Percentiles rank a stretch among this genome's conserved stretches.
Conservation (phyloP, 164 flowering plant genomes). For the Saururus chinensis region DNA sequence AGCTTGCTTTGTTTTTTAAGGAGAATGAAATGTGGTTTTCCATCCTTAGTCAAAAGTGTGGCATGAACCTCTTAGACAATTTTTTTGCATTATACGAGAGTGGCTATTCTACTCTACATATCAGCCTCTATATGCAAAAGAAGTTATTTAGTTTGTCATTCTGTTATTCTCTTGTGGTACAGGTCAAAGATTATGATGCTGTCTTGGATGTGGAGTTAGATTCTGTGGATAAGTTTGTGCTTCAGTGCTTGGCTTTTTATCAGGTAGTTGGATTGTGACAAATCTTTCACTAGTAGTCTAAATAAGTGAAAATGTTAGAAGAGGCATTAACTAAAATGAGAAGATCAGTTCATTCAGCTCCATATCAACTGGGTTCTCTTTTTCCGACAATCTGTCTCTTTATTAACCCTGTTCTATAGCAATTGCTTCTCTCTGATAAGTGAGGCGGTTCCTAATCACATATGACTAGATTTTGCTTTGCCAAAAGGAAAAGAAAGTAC, state of each 20-base stretch:
- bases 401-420: neutral
- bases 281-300: neutral
- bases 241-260: conserved; percentile 92
- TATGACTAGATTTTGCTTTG: too few species aligned
- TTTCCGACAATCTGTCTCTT: neutral
- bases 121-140: neutral
- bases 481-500: too few species aligned
- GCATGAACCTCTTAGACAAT: too few species aligned
- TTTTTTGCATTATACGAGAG: too few species aligned
- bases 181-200: conserved; percentile 94
- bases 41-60: too few species aligned
- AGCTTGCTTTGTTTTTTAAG: too few species aligned
- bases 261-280: conserved; percentile 40
- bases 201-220: conserved; percentile 81
- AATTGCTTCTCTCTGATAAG: neutral
- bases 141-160: neutral
- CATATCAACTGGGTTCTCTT: neutral
- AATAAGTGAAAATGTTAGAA: too few species aligned
- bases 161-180: conserved; percentile 8
- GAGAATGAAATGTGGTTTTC: too few species aligned
- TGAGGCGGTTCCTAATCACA: neutral
- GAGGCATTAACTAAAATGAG: too few species aligned
- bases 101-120: too few species aligned
- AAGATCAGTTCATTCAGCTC: neutral
- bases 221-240: conserved; percentile 85